Evolutionary conservation across 78 protist genomes (phyloP).

Genomic region (Creolimax fragrantissima): DNA sequence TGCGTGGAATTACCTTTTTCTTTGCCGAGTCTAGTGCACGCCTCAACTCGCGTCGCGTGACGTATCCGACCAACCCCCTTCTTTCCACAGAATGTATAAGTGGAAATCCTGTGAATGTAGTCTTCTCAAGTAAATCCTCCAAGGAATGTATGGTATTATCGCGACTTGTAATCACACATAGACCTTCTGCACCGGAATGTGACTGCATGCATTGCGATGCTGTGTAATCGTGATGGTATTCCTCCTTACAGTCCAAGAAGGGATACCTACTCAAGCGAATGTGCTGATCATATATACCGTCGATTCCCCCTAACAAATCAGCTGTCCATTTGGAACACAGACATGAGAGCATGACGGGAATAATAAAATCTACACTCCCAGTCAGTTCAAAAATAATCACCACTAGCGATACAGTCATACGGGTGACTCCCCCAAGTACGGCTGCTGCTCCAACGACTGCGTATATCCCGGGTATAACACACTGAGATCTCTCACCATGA

Average conservation of each 20-base stretch:
- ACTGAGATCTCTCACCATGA: background rate
- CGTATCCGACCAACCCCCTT: background rate
- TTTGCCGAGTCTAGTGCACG: background rate
- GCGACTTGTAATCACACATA: background rate
- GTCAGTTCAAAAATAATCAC: slow-evolving; percentile 59
- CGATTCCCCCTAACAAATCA: slow-evolving; percentile 12
- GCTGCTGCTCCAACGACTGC: slow-evolving; percentile 67
- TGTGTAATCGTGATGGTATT: background rate
- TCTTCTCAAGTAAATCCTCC: background rate
- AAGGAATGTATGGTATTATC: background rate
- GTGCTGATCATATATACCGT: slow-evolving; percentile 38
- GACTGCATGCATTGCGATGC: background rate
- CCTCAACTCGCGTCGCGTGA: background rate
- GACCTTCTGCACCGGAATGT: background rate
- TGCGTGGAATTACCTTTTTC: background rate
- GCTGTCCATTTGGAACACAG: slow-evolving; percentile 53
- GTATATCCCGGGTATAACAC: slow-evolving; percentile 41
- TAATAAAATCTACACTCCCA: slow-evolving; percentile 38
- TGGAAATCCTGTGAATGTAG: background rate
- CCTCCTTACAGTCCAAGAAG: slow-evolving; percentile 28
- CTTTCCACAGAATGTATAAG: background rate
- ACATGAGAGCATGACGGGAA: slow-evolving; percentile 43
- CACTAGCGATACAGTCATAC: slow-evolving; percentile 31
- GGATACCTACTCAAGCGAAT: slow-evolving; percentile 43
- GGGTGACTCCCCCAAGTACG: slow-evolving; percentile 42